A percentile compares a stretch with the other conserved stretches of the same genome.
Evolutionary conservation across 805 yeast genomes (phyloP).

Genomic region (Candida sanyiensis): DNA sequence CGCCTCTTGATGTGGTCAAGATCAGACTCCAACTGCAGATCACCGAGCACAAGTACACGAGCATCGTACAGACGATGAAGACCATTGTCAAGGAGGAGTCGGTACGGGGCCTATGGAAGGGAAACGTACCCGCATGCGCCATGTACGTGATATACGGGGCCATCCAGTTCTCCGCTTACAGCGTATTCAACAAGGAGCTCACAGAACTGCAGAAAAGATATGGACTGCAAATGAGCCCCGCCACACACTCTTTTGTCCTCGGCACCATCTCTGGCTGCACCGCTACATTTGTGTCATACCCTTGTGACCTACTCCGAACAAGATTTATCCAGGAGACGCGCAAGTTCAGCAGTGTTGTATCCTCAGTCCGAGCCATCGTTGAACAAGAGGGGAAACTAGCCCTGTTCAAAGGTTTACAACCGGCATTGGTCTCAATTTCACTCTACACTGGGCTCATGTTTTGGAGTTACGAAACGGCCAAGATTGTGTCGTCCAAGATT

Average conservation of each 20-base stretch:
- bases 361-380: conserved; percentile 30
- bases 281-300: conserved; percentile 75
- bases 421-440: conserved; percentile 57
- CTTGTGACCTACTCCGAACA: conserved; percentile 86
- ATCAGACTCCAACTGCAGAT: conserved; percentile 65
- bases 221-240: conserved; percentile 18
- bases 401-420: conserved; percentile 42
- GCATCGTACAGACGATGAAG: conserved; percentile 33
- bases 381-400: conserved; percentile 39
- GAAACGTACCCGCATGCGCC: conserved; percentile 86
- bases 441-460: conserved; percentile 72
- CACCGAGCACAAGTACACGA: conserved; percentile 27
- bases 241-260: conserved; percentile 40
- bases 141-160: conserved; percentile 86
- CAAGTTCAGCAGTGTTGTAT: conserved; percentile 23
- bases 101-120: conserved; percentile 82
- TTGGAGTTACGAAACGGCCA: conserved; percentile 50
- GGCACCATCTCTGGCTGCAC: conserved; percentile 76
- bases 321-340: conserved; percentile 46
- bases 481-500: conserved; percentile 12
- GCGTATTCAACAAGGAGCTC: conserved; percentile 45
- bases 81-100: conserved; percentile 61
- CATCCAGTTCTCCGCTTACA: conserved; percentile 71
- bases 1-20: conserved; percentile 77
- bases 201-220: conserved; percentile 25